These are phyloP conservation scores for Boehmeria nivea DNA, from an alignment of 306 rosid genomes.

Conservation along the genomic window DNA sequence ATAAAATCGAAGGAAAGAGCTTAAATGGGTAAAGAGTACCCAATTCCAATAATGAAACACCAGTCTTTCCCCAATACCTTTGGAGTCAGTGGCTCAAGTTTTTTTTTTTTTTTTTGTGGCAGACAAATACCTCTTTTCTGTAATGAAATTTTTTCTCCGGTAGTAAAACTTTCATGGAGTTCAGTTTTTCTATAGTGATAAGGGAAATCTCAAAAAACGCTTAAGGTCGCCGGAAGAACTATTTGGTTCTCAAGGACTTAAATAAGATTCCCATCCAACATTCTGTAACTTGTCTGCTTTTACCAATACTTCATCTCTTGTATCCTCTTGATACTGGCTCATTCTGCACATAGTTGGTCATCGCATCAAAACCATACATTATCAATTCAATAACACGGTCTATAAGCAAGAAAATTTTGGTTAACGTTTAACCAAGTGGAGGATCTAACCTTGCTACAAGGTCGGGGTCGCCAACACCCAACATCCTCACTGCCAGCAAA, in stretches of 20 bases:
- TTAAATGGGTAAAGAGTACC: too few relatives aligned
- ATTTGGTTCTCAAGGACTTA: slow-evolving; percentile 26
- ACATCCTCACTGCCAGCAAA: slow-evolving; percentile 54
- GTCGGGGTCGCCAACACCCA: slow-evolving; percentile 36
- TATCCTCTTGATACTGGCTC: slow-evolving; percentile 70
- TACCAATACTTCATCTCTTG: slow-evolving; percentile 43
- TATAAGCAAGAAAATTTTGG: neutral
- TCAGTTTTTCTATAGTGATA: too few relatives aligned
- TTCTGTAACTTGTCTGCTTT: slow-evolving; percentile 60
- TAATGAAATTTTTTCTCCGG: too few relatives aligned
- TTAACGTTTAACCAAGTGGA: slow-evolving; percentile 1
- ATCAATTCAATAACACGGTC: neutral
- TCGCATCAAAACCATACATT: slow-evolving; percentile 8
- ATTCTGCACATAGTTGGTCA: slow-evolving; percentile 44
- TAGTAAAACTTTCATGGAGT: too few relatives aligned
- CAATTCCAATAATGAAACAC: too few relatives aligned
- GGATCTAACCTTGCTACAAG: slow-evolving; percentile 49
- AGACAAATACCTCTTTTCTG: too few relatives aligned
- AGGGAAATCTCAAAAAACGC: too few relatives aligned
- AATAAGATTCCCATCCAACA: slow-evolving; percentile 66
- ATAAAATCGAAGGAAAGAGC: too few relatives aligned
- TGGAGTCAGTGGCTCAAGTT: too few relatives aligned
- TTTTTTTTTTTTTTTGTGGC: too few relatives aligned
- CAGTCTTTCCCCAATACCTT: too few relatives aligned
- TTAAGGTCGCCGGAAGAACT: too few relatives aligned